A percentile compares a stretch with the other conserved stretches of the same genome.
Conservation (phyloP, 148 eudicot genomes). For the Rhododendron molle region DNA sequence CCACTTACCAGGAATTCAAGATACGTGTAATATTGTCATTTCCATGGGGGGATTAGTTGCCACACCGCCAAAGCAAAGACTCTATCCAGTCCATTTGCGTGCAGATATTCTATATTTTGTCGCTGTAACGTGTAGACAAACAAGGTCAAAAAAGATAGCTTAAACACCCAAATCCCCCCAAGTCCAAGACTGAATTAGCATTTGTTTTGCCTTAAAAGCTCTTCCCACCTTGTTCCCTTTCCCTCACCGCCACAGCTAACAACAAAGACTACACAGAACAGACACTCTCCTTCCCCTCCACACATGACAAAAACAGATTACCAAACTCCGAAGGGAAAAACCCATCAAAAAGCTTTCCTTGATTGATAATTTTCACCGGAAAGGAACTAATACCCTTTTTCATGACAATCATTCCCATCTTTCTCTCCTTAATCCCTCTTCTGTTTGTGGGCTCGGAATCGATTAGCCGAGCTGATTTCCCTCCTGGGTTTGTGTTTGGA, state of each 20-base stretch:
- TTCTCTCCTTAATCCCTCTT: conserved; percentile 9
- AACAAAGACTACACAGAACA: not conserved
- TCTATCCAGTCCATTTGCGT: not conserved
- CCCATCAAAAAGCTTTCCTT: not conserved
- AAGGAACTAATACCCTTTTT: not conserved
- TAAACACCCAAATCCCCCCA: not conserved
- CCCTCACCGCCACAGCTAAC: conserved; percentile 1
- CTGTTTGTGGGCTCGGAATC: conserved; percentile 22
- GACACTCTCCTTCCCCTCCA: no score
- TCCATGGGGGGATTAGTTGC: not conserved
- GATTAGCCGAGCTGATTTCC: conserved; percentile 59
- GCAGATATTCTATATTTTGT: not conserved
- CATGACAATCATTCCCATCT: not conserved
- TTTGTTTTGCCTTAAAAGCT: conserved; percentile 2
- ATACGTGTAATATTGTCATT: not conserved
- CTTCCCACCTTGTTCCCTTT: not conserved
- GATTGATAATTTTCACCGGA: not conserved
- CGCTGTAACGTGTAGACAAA: not conserved
- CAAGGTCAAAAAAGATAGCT: not conserved
- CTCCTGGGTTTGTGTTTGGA: conserved; percentile 74
- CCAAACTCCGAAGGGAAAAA: not conserved
- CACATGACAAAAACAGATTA: not conserved
- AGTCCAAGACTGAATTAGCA: not conserved
- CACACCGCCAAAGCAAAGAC: no score
- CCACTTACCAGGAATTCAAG: not conserved